Base-by-base conservation (phyloP, 2,329 filamentous ascomycete species). In the Fusarium tricinctum region DNA sequence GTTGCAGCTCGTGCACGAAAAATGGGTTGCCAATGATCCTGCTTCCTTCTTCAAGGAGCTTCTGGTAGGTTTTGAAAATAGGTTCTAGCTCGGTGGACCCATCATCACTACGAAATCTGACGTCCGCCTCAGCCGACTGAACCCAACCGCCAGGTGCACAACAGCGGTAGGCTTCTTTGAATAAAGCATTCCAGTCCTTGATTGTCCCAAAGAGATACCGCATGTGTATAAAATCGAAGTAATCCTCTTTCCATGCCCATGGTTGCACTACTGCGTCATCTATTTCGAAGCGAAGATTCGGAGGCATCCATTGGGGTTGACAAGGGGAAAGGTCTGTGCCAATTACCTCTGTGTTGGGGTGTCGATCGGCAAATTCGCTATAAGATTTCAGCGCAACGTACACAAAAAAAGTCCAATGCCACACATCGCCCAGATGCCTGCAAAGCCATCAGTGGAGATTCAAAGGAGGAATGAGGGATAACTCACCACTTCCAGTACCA, bases 271-370 rank as follows among this genome's bases (percentile, higher is more conserved):
- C 26, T 10, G 46, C 53, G 28, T 56, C 53, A 1, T 56, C 53
- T 0, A 56, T 52, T 7, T 56, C 53, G 1, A 56, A 56, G 1
- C 20, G 53, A 5, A 56, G 26, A 0, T 56, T 56, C 0, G 35
- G 53, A 14, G 53, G 53, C 0, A 52, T 14, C 53, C 53, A 56
- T 43, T 33, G 38, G 8, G 53, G 53, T 0, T 56, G 53, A 28
- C 53, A 56, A 42, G 53, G 53, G 3, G 53, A 56, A 0, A 56
- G 53, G 6, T 56, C 53, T 14, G 53, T 56, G 10, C 53, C 53
- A 6, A 52, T 8, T 15, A 56, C 46, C 14, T 56, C 35, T 6
- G 53, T 28, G 2, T 12, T 52, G 5, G 46, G 35, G n/a, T 56
- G 52, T 13, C 53, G 8, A 13, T 56, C 53, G 17, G 35, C 46